A percentile compares a stretch with the other conserved stretches of the same genome.
phyloP scores from a whole-genome alignment of 306 rosid genomes.

The Chamaecrista fasciculata region DNA sequence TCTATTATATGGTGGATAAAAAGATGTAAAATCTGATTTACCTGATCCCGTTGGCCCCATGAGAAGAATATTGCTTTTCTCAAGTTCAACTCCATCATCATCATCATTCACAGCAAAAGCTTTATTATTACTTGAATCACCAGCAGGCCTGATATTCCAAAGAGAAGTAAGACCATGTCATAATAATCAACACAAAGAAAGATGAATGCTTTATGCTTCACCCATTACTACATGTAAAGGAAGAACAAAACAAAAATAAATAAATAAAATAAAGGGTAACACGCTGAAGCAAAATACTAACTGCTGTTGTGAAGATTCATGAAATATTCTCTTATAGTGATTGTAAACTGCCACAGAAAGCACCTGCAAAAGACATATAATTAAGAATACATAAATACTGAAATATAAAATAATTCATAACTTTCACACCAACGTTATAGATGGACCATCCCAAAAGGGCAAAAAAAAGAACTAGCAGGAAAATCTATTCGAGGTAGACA shows the following conservation, averaged over 20 bases:
- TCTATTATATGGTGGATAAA: neutral
- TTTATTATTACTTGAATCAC: constrained; percentile 52
- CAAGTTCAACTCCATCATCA: constrained; percentile 88
- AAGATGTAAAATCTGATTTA: constrained; percentile 37
- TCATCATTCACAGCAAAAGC: constrained; percentile 58
- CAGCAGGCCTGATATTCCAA: constrained; percentile 74
- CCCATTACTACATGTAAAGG: neutral
- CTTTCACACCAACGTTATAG: neutral
- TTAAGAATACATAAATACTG: constrained; percentile 2
- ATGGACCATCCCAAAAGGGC: neutral
- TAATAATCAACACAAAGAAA: constrained; percentile 16
- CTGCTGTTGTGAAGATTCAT: constrained; percentile 64
- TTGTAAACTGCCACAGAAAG: constrained; percentile 95
- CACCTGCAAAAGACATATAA: constrained; percentile 52
- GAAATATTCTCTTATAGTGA: constrained; percentile 80
- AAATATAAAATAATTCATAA: neutral
- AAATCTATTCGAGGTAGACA: neutral
- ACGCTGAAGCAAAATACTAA: constrained; percentile 40
- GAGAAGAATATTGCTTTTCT: constrained; percentile 90
- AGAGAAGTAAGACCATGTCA: constrained; percentile 39
- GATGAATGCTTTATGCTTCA: neutral
- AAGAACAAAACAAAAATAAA: neutral
- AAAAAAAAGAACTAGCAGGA: neutral
- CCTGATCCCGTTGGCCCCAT: constrained; percentile 99
- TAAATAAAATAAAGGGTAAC: neutral